These are phyloP conservation scores for Aspergillus sp. DNA, from an alignment of 2,329 filamentous ascomycete genomes.

Conservation along the genomic window DNA sequence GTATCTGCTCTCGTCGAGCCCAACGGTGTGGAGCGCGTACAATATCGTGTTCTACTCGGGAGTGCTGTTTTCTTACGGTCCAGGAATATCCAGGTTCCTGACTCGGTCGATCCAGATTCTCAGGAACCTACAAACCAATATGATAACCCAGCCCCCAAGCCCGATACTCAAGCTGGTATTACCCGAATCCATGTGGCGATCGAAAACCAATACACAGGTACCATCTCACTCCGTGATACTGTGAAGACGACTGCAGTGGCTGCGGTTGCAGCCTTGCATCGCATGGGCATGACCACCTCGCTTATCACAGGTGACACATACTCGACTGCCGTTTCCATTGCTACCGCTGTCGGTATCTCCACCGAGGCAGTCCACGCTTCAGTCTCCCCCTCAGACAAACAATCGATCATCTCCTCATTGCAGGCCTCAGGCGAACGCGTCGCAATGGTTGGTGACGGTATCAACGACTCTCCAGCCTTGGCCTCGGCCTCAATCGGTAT, in stretches of 20 bases:
- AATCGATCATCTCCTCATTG: conserved; percentile 72
- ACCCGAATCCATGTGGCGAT: conserved; percentile 92
- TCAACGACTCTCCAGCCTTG: conserved; percentile 95
- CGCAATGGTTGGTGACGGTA: conserved; percentile 96
- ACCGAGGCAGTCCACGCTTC: conserved; percentile 73
- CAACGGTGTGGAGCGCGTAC: conserved; percentile 60
- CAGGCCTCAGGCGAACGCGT: conserved; percentile 72
- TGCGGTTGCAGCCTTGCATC: conserved; percentile 73
- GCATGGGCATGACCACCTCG: conserved; percentile 79
- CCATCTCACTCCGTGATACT: conserved; percentile 79
- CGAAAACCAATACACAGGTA: conserved; percentile 73
- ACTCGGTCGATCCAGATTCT: conserved; percentile 33
- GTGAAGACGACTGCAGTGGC: conserved; percentile 84
- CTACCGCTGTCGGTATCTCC: conserved; percentile 74
- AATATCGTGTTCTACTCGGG: conserved; percentile 77
- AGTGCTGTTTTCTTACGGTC: conserved; percentile 73
- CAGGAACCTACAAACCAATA: conserved; percentile 3
- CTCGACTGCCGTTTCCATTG: conserved; percentile 78
- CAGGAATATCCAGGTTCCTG: conserved; percentile 55
- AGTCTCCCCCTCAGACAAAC: conserved; percentile 89
- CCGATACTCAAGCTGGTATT: conserved; percentile 57
- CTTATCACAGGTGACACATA: conserved; percentile 93
- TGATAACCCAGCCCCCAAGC: conserved; percentile 15
- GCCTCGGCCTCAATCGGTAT: conserved; percentile 92
- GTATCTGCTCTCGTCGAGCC: conserved; percentile 80